Evolutionary conservation across 2,329 filamentous ascomycete genomes (phyloP), one percentile per base, ranked within the genome.

Genomic region (Fusarium sp.): DNA sequence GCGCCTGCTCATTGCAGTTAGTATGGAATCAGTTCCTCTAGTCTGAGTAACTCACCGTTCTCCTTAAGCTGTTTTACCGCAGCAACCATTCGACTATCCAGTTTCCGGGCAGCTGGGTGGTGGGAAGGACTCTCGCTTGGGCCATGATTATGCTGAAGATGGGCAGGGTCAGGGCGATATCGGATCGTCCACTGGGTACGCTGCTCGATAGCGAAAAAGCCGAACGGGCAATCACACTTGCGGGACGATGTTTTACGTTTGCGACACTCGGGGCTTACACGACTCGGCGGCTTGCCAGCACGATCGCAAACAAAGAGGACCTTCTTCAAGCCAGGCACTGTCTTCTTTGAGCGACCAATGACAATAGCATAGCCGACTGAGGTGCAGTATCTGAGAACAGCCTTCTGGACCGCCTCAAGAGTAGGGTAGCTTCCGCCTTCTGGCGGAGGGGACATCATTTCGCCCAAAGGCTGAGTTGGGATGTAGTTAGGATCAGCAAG

Each of bases 161-260:
- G 90, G 58, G 84, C 78, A 11, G 84, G 81, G 70, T 91, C 88
- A 5, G 90, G 90, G 9, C 90, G 87, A 77, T 91, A 92, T 59
- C 90, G 86, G 66, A 92, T 88, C 1, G 89, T 90, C 90, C 90
- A 92, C 74, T 92, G 89, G 1, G 89, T 91, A 67, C 90, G 85
- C 77, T 91, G 89, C 79, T 92, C 90, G 44, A 92, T 90, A 63
- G 90, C 90, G 73, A 92, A 92, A 80, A 92, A 91, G n/a, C 90
- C 90, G 79, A 92, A 92, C 36, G 89, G 89, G 72, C 90, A 92
- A 75, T 91, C 90, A 76, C 90, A 92, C 77, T 92, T 92, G 51
- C 90, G 86, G n/a, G 90, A 92, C 14, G 90, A 91, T 2, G 90
- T 92, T 78, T 90, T 90, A 28, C 89, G 86, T 80, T 92, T 92